Conservation (phyloP, 352 stramenopile genomes). For the Phytophthora rubi region DNA sequence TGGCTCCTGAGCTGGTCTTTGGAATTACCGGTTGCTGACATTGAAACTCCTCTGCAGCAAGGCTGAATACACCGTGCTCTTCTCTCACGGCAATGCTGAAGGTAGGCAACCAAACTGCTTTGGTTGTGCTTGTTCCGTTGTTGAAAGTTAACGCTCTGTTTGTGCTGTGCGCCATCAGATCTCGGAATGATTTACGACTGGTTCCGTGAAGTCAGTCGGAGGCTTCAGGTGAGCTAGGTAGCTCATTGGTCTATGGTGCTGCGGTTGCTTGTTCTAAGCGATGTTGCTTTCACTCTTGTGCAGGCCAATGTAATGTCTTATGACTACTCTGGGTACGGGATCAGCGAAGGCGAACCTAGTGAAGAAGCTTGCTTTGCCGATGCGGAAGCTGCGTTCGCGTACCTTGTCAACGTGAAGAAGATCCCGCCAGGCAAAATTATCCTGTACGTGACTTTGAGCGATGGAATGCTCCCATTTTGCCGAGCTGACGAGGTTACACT, state of each 20-base stretch:
- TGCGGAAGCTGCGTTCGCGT: constrained; percentile 95
- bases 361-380: constrained; percentile 96
- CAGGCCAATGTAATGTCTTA: constrained; percentile 91
- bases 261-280: constrained; percentile 5
- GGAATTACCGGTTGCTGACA: constrained; percentile 21
- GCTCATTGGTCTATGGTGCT: not conserved
- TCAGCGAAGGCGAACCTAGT: constrained; percentile 91
- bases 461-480: not conserved
- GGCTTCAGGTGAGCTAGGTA: constrained; percentile 57
- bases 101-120: constrained; percentile 35
- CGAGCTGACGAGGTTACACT: constrained; percentile 3
- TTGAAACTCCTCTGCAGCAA: constrained; percentile 52
- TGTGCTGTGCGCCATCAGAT: constrained; percentile 53
- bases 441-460: constrained; percentile 75
- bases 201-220: constrained; percentile 93
- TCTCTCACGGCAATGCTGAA: constrained; percentile 98
- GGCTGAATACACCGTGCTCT: constrained; percentile 95
- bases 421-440: constrained; percentile 94
- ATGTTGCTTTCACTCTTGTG: not conserved
- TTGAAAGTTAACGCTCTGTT: not conserved
- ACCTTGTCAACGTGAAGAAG: constrained; percentile 93
- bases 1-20: not conserved
- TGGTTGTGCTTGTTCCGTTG: not conserved
- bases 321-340: constrained; percentile 98
- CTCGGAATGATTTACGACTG: constrained; percentile 98